A percentile compares a stretch with the other conserved stretches of the same genome.
Evolutionary conservation across 2,329 filamentous ascomycete genomes (phyloP).

Genomic region (Dactylonectria macrodidyma): DNA sequence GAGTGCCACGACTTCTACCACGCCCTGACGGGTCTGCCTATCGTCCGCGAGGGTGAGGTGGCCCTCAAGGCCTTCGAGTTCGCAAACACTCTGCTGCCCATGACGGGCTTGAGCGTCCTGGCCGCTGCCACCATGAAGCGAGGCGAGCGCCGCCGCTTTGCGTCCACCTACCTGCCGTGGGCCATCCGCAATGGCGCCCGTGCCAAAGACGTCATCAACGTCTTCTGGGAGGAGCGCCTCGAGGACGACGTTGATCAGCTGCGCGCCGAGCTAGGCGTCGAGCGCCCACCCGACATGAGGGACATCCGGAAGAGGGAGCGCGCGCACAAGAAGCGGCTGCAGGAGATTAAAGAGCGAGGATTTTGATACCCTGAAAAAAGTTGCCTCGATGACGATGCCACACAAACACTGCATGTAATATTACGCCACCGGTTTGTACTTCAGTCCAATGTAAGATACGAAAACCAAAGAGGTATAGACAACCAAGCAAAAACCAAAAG

Average conservation of each 20-base stretch:
- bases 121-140: constrained; percentile 90
- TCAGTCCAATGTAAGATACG: constrained; percentile 30
- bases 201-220: constrained; percentile 88
- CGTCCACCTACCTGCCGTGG: constrained; percentile 87
- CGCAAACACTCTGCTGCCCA: constrained; percentile 92
- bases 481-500: not conserved
- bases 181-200: constrained; percentile 85
- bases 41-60: constrained; percentile 95
- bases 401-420: constrained; percentile 5
- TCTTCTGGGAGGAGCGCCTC: constrained; percentile 97
- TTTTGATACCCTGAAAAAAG: constrained; percentile 32
- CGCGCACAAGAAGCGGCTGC: constrained; percentile 77
- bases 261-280: constrained; percentile 82
- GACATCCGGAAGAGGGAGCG: constrained; percentile 80
- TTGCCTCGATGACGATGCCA: not conserved
- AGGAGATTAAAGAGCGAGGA: constrained; percentile 55
- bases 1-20: constrained; percentile 99
- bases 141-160: constrained; percentile 83
- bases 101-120: constrained; percentile 90
- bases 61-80: constrained; percentile 99
- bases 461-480: not conserved
- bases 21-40: constrained; percentile 89
- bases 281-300: constrained; percentile 89
- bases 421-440: constrained; percentile 16
- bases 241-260: constrained; percentile 86